Conservation (phyloP, 805 yeast species). For the Myxozyma sirexii region DNA sequence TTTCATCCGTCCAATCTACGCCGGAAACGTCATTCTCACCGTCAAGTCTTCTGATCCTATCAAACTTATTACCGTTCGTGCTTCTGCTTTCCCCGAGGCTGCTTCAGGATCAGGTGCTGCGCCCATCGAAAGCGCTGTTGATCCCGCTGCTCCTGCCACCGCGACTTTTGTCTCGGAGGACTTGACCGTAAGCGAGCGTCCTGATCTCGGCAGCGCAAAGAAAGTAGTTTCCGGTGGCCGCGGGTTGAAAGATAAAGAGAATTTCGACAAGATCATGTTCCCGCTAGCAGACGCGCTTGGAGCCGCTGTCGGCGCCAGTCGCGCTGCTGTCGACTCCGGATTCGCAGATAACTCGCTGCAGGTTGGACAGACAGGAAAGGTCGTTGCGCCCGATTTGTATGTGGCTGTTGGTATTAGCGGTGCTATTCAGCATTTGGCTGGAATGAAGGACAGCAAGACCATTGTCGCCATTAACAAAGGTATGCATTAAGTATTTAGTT, state of each 20-base stretch:
- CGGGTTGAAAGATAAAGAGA: constrained; percentile 87
- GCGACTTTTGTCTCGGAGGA: constrained; percentile 75
- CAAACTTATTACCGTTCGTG: constrained; percentile 75
- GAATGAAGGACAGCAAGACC: constrained; percentile 94
- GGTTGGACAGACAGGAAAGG: constrained; percentile 98
- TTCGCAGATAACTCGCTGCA: constrained; percentile 94
- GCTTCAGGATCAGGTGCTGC: constrained; percentile 47
- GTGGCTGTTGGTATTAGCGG: constrained; percentile 94
- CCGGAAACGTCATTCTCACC: constrained; percentile 90
- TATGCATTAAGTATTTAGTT: no score
- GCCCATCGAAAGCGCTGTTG: constrained; percentile 51
- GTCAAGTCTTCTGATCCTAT: constrained; percentile 69
- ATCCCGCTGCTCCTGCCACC: constrained; percentile 43
- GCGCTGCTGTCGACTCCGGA: constrained; percentile 98
- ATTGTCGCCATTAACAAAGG: constrained; percentile 89
- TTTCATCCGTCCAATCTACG: constrained; percentile 91
- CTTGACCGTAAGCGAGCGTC: constrained; percentile 77
- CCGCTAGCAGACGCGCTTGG: constrained; percentile 83
- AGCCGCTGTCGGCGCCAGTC: constrained; percentile 96
- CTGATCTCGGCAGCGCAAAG: constrained; percentile 84
- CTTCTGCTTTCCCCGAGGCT: constrained; percentile 70
- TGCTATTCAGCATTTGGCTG: constrained; percentile 97
- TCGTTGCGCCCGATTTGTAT: constrained; percentile 94
- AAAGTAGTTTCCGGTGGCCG: constrained; percentile 91
- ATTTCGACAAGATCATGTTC: constrained; percentile 71